These are phyloP conservation scores for Diaporthe citri DNA, from an alignment of 2,329 filamentous ascomycete genomes.

Conservation along the genomic window DNA sequence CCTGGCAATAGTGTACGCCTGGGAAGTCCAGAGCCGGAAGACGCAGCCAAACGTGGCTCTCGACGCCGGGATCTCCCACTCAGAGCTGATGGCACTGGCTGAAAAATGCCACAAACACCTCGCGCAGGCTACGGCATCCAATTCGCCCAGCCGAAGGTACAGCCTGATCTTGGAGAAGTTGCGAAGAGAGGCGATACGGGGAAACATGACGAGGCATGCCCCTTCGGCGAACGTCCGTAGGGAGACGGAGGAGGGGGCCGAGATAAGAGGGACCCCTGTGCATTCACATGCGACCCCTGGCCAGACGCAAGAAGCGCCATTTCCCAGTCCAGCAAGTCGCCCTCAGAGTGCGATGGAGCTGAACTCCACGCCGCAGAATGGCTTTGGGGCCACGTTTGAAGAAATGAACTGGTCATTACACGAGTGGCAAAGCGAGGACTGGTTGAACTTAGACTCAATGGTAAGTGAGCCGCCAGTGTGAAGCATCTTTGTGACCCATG, in stretches of 20 bases:
- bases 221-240: background rate
- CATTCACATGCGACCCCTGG: background rate
- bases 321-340: conserved; percentile 19
- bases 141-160: conserved; percentile 8
- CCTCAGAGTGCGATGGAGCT: conserved; percentile 18
- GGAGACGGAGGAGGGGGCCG: background rate
- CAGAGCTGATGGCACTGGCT: background rate
- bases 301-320: conserved; percentile 8
- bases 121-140: conserved; percentile 10
- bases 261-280: background rate
- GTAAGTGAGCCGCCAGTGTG: background rate
- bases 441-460: conserved; percentile 16
- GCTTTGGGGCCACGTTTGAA: conserved; percentile 11
- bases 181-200: conserved; percentile 11
- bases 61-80: conserved; percentile 1
- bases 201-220: background rate
- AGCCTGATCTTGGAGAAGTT: conserved; percentile 18
- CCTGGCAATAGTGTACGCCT: conserved; percentile 66
- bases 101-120: conserved; percentile 20
- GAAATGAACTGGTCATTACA: conserved; percentile 24
- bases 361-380: conserved; percentile 19
- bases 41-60: conserved; percentile 2
- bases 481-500: background rate
- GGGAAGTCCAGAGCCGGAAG: conserved; percentile 59
- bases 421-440: conserved; percentile 25